Conservation (phyloP, 441 rosid species). For the Eutrema salsugineum region DNA sequence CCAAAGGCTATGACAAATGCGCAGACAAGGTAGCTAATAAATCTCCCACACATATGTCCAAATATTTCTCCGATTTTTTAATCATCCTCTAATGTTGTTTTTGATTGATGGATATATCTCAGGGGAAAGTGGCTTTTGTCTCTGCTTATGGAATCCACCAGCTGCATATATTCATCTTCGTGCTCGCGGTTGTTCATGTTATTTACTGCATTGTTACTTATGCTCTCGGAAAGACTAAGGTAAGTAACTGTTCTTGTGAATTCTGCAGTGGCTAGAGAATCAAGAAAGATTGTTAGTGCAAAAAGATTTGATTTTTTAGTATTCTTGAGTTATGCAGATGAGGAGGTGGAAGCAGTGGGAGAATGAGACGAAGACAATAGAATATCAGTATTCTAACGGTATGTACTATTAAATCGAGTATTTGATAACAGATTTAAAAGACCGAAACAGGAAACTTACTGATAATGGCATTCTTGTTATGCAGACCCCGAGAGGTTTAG, state of each 20-base stretch:
- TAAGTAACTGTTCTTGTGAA: conserved; percentile 16
- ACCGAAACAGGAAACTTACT: neutral
- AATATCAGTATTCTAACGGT: conserved; percentile 64
- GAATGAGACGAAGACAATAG: conserved; percentile 52
- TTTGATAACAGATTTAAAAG: neutral
- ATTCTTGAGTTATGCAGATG: conserved; percentile 38
- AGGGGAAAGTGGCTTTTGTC: conserved; percentile 62
- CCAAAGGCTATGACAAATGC: conserved; percentile 44
- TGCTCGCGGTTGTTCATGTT: conserved; percentile 55
- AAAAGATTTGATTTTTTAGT: neutral
- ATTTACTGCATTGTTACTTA: conserved; percentile 52
- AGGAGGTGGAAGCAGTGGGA: conserved; percentile 66
- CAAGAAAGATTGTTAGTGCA: conserved; percentile 3
- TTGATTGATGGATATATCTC: neutral
- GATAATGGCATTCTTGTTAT: neutral
- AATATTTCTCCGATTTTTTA: neutral
- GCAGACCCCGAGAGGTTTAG: conserved; percentile 93
- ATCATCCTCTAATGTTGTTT: neutral
- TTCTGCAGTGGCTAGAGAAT: neutral
- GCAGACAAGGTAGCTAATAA: conserved; percentile 39
- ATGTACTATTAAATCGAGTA: neutral
- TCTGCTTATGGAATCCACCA: conserved; percentile 63
- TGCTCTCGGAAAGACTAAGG: conserved; percentile 63
- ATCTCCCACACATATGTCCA: neutral
- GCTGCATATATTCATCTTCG: conserved; percentile 66